Conservation (phyloP, 2,329 filamentous ascomycete species). For the Dryadomyces sulphureus region DNA sequence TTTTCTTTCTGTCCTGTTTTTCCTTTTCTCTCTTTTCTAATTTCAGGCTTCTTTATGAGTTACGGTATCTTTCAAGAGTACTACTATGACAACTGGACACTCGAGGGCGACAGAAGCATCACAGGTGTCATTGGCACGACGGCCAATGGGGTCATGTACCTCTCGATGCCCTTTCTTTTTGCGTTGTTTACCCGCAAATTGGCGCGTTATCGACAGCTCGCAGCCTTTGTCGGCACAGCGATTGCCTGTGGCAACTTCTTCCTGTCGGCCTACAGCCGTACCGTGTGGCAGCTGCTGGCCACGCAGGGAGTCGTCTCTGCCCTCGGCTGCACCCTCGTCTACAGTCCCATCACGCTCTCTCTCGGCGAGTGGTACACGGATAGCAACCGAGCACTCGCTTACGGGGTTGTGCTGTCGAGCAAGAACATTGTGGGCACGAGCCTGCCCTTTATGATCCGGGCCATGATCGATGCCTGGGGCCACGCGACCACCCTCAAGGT, state of each 20-base stretch:
- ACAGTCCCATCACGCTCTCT: conserved; percentile 1
- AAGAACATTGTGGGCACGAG: conserved; percentile 4
- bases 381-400: background rate
- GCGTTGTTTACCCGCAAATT: background rate
- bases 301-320: background rate
- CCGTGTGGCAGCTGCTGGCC: conserved; percentile 1
- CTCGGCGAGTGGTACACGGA: conserved; percentile 3
- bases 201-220: background rate
- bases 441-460: conserved; percentile 1
- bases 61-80: conserved; percentile 4
- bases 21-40: background rate
- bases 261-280: background rate
- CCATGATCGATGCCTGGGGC: conserved; percentile 1
- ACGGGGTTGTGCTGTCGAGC: background rate
- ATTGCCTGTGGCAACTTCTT: conserved; percentile 1
- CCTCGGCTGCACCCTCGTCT: conserved; percentile 2
- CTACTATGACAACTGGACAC: background rate
- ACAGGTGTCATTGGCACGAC: conserved; percentile 4
- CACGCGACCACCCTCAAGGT: background rate
- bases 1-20: background rate
- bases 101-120: background rate
- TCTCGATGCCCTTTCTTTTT: conserved; percentile 5
- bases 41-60: conserved; percentile 2
- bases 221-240: background rate
- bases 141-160: conserved; percentile 5